A percentile compares a stretch with the other conserved stretches of the same genome.
These are phyloP conservation scores for Capronia coronata DNA, from an alignment of 2,329 filamentous ascomycete genomes.

Conservation along the genomic window DNA sequence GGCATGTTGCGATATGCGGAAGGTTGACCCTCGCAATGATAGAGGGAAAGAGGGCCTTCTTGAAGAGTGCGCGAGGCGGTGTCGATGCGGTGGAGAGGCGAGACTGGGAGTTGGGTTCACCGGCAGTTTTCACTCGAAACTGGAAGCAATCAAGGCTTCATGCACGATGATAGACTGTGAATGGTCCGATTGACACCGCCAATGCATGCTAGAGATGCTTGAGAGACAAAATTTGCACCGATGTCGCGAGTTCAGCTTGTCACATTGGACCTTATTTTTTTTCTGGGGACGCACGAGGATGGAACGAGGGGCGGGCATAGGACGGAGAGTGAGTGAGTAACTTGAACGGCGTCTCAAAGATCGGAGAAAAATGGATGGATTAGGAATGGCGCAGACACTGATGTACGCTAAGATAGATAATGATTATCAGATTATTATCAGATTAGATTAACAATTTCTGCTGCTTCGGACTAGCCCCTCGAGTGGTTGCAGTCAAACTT, in stretches of 20 bases:
- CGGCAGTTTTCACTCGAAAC: conserved; percentile 4
- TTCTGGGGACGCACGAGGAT: not conserved
- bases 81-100: conserved; percentile 18
- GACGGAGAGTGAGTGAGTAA: no score
- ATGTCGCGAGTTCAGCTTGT: conserved; percentile 8
- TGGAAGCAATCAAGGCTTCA: not conserved
- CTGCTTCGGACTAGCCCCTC: not conserved
- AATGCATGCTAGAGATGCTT: conserved; percentile 5
- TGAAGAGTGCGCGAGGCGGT: conserved; percentile 14
- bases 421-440: conserved; percentile 1
- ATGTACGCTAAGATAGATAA: conserved; percentile 1
- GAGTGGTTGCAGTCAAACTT: not conserved
- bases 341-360: no score
- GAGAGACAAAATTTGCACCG: conserved; percentile 13
- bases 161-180: not conserved
- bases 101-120: conserved; percentile 13
- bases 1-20: conserved; percentile 31
- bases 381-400: not conserved
- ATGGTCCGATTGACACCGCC: conserved; percentile 22
- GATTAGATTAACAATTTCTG: conserved; percentile 1
- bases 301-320: not conserved
- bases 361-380: not conserved
- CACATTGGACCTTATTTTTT: conserved; percentile 2
- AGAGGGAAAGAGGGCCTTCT: not conserved
- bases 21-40: not conserved